Evolutionary conservation across 2,329 filamentous ascomycete genomes (phyloP).

Genomic region (Fusarium agapanthi): DNA sequence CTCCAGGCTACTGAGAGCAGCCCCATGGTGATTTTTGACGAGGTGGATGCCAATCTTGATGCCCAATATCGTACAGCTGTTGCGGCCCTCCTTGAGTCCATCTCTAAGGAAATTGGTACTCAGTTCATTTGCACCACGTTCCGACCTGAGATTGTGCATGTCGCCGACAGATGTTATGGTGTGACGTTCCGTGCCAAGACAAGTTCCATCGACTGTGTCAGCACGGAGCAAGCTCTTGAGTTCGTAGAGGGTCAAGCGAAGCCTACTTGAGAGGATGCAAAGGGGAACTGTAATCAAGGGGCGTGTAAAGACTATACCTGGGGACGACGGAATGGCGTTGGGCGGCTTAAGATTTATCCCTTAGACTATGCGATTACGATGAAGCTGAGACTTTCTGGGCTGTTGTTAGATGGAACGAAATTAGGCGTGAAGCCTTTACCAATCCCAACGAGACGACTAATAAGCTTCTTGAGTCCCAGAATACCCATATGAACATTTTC

Average conservation of each 20-base stretch:
- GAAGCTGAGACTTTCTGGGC: constrained; percentile 15
- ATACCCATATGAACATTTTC: constrained; percentile 13
- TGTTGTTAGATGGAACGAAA: constrained; percentile 25
- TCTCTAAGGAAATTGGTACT: constrained; percentile 71
- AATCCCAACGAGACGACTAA: constrained; percentile 22
- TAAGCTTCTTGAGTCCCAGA: constrained; percentile 10
- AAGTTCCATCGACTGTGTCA: constrained; percentile 90
- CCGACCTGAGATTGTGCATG: constrained; percentile 92
- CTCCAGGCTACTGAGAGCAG: constrained; percentile 97
- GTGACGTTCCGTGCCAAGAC: constrained; percentile 95
- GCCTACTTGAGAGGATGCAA: constrained; percentile 36
- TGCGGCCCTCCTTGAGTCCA: constrained; percentile 84
- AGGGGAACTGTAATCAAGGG: constrained; percentile 5
- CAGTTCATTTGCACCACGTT: constrained; percentile 99
- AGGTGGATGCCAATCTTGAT: constrained; percentile 98
- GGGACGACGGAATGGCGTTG: constrained; percentile 38
- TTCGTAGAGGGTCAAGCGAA: constrained; percentile 88
- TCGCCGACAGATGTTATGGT: constrained; percentile 97
- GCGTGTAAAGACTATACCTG: constrained; percentile 34
- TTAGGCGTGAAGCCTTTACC: constrained; percentile 18
- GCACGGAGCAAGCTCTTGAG: constrained; percentile 84
- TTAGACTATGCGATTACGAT: constrained; percentile 41
- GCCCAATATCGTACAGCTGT: constrained; percentile 98
- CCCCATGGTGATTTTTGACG: constrained; percentile 98
- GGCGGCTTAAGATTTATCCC: constrained; percentile 37